These are phyloP conservation scores for Piloderma croceum DNA, from an alignment of 768 basidiomycete genomes.

Conservation along the genomic window DNA sequence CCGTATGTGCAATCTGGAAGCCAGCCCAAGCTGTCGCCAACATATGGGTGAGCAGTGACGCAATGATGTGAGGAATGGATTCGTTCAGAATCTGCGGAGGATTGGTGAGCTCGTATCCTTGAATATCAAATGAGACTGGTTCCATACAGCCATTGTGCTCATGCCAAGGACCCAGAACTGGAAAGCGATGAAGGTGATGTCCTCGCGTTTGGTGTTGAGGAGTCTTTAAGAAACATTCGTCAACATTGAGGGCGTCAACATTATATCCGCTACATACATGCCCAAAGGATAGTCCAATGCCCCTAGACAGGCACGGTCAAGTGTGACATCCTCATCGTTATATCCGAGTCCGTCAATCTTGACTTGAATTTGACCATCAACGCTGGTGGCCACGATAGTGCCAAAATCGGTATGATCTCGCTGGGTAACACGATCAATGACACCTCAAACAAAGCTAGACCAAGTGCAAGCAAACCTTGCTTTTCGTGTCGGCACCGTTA, in stretches of 20 bases:
- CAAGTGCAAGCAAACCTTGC: too few species aligned
- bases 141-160: conserved; percentile 54
- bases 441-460: too few species aligned
- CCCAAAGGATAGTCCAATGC: conserved; percentile 67
- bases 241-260: background rate
- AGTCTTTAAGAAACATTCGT: conserved; percentile 37
- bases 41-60: conserved; percentile 1
- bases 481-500: too few species aligned
- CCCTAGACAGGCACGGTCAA: conserved; percentile 48
- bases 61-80: conserved; percentile 66
- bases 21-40: conserved; percentile 64
- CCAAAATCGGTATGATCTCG: too few species aligned
- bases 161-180: conserved; percentile 78
- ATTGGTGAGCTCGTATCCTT: background rate
- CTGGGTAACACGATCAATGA: too few species aligned
- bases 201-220: conserved; percentile 69
- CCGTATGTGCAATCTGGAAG: conserved; percentile 60
- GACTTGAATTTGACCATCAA: conserved; percentile 15
- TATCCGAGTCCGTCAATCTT: conserved; percentile 30
- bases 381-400: conserved; percentile 22
- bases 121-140: background rate
- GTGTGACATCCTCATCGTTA: conserved; percentile 28
- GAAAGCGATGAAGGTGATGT: conserved; percentile 71
- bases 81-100: conserved; percentile 49
- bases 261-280: conserved; percentile 52